Evolutionary conservation across 2,329 filamentous ascomycete species (phyloP), one percentile per base, ranked within the genome.

Genomic region (Lachnellula suecica): DNA sequence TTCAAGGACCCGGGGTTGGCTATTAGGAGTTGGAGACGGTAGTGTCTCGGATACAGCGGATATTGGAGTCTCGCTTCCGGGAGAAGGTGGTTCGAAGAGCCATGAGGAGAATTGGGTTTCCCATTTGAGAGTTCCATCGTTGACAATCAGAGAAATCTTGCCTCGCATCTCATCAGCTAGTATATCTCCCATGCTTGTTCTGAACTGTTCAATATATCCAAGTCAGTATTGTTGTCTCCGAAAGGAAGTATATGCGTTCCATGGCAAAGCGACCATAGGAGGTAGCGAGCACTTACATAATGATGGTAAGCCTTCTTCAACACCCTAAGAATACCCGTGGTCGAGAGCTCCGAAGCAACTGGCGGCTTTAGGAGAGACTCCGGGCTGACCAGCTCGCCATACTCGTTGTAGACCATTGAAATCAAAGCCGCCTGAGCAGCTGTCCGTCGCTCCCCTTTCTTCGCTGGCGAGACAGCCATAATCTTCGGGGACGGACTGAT

Each of bases 351-450:
- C 52, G 64, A 44, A 9, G 64, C 53, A 10, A 45, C 47, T 17
- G 41, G 56, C 9, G 48, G 38, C 9, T 44, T 22, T 3, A 46
- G 29, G 11, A 61, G 15, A n/a, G 46, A 45, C 11, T 53, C 43
- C 31, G 58, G 51, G 38, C 58, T 34, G 9, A 67, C 57, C 8
- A 68, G 47, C 41, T 65, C 60, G 6, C 65, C 64, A 51, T 63
- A 64, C 41, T 66, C 60, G 44, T 67, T 66, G 24, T 68, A 68
- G 4, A 53, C 56, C 60, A 65, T 63, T 4, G 37, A 52, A 23
- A 56, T 51, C 19, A 47, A 25, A 22, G 19, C 42, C 20, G 9
- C 37, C 9, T 8, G 17, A 22, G 20, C 31, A 11, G 10, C 20
- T 20, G 10, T 40, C 19, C 13, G n/a, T 8, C 15, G 7, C 19